Evolutionary conservation across 2,329 filamentous ascomycete species (phyloP), one percentile per base, ranked within the genome.

Genomic region (Lachnellula hyalina): DNA sequence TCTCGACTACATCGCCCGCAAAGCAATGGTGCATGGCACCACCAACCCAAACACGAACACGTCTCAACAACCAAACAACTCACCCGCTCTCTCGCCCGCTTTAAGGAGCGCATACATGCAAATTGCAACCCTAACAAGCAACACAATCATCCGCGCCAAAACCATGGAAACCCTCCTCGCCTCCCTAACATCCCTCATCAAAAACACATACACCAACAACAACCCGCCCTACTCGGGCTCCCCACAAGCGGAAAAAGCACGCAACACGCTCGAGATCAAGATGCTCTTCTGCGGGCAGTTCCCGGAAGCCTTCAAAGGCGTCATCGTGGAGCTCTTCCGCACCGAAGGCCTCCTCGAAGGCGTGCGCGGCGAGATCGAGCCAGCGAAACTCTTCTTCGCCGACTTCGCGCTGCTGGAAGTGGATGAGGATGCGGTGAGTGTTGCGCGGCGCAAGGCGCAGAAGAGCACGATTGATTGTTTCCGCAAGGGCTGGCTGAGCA

Each of bases 1-100:
- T 58, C 73, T 88, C 60, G 77, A 84, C 52, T 68, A 63, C 46
- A 68, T 69, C 35, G 67, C 67, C 7, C 63, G 63, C 14, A 68
- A 65, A 59, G 65, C 65, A 5, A 66, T 68, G 12, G 52, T 55
- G 23, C 49, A 60, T 6, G 53, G 32, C 59, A 58, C 23, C 51
- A 48, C 15, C 48, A 51, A 52, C 23, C 47, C 49, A 50, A 52
- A 36, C 23, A 49, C 49, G 50, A 52, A 36, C 53, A 42, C 45
- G 21, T 51, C 23, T 32, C 28, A 32, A 32, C 54, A 57, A 44
- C 44, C 52, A 40, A 23, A 32, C 12, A 32, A 32, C 28, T 32
- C 28, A 3, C 45, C 53, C 8, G 41, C 49, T 1, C 52, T 66
- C 5, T 63, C 63, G 4, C 63, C 62, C 4, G 56, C 62, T 4